Percentiles rank a stretch among this genome's conserved stretches.
phyloP scores from a whole-genome alignment of 768 basidiomycete species.

The Boletus barrowsii region DNA sequence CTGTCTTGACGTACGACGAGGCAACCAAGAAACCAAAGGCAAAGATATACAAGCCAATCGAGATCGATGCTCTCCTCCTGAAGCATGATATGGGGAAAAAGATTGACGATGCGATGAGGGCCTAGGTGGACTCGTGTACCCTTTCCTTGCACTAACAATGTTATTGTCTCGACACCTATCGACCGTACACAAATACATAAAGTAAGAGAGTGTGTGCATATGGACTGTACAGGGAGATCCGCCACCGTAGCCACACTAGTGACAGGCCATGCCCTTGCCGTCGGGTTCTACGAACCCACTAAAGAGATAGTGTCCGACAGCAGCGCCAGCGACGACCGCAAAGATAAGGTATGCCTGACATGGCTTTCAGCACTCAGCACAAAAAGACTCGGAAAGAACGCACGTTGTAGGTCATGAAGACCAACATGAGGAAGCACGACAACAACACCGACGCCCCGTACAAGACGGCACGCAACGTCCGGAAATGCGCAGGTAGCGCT shows the following conservation, averaged over 20 bases:
- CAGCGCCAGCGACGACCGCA: slow-evolving; percentile 80
- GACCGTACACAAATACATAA: background rate
- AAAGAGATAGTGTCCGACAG: slow-evolving; percentile 78
- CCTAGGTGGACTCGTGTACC: slow-evolving; percentile 28
- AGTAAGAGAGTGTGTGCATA: background rate
- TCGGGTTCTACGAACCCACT: slow-evolving; percentile 62
- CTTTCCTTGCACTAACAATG: background rate
- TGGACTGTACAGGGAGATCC: background rate
- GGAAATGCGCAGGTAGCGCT: slow-evolving; percentile 29
- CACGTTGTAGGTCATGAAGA: slow-evolving; percentile 97
- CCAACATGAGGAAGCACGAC: slow-evolving; percentile 90
- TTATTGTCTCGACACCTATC: background rate
- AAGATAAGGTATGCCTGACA: slow-evolving; percentile 79
- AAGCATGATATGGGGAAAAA: slow-evolving; percentile 86
- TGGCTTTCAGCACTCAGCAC: background rate
- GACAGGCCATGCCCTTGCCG: slow-evolving; percentile 75
- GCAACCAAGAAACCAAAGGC: slow-evolving; percentile 75
- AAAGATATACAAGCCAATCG: slow-evolving; percentile 86
- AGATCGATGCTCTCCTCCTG: slow-evolving; percentile 80
- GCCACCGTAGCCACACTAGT: slow-evolving; percentile 39
- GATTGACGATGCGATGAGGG: slow-evolving; percentile 77
- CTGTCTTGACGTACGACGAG: slow-evolving; percentile 85
- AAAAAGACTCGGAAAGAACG: slow-evolving; percentile 26
- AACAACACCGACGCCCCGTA: slow-evolving; percentile 78
- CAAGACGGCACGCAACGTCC: slow-evolving; percentile 58